Conservation (phyloP, 345 rosid species). For the Triadica sebifera region DNA sequence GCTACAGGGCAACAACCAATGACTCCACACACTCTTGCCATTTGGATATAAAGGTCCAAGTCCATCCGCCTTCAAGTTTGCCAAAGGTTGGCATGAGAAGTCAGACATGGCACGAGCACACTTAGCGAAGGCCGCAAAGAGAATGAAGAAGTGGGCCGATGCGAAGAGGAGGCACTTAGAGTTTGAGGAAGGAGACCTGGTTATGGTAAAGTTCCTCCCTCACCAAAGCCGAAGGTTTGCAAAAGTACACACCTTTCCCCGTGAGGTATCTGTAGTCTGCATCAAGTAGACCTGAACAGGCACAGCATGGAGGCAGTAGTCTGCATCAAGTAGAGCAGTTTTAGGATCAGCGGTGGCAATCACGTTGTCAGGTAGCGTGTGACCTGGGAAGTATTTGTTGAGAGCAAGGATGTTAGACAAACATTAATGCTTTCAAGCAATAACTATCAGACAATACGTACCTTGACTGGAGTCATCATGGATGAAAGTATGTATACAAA, state of each 20-base stretch:
- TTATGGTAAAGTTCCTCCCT: background rate
- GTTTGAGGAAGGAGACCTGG: background rate
- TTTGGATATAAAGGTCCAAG: too few relatives aligned
- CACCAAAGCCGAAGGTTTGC: background rate
- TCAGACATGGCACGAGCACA: too few relatives aligned
- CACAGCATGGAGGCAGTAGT: slow-evolving; percentile 85
- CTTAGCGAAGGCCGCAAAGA: too few relatives aligned
- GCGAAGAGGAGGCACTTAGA: background rate
- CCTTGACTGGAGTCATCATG: too few relatives aligned
- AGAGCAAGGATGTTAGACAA: slow-evolving; percentile 3
- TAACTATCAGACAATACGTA: background rate
- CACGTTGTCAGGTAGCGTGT: slow-evolving; percentile 74
- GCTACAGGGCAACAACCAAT: slow-evolving; percentile 11
- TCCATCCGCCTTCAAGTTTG: too few relatives aligned
- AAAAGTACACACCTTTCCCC: background rate
- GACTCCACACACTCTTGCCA: background rate
- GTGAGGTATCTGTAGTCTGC: too few relatives aligned
- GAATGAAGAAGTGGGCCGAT: background rate
- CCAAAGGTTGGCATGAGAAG: too few relatives aligned
- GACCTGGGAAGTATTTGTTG: slow-evolving; percentile 81
- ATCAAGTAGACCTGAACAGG: slow-evolving; percentile 97
- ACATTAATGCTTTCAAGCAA: background rate
- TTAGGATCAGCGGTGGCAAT: slow-evolving; percentile 72
- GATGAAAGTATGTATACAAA: too few relatives aligned
- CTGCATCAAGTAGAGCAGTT: slow-evolving; percentile 71